Evolutionary conservation across 805 yeast genomes (phyloP).

Genomic region (Hanseniaspora singularis): DNA sequence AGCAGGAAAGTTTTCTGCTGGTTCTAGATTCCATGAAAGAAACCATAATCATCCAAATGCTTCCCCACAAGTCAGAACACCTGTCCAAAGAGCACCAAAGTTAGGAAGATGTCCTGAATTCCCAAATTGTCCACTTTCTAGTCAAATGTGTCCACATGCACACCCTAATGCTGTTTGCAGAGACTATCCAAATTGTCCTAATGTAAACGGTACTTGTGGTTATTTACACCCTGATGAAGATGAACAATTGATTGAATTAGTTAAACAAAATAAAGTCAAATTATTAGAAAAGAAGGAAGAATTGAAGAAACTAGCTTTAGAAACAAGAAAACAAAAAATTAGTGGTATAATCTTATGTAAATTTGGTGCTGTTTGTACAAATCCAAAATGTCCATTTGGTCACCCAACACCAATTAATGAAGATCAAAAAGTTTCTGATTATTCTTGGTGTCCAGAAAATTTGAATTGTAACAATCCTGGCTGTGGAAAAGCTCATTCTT

Average conservation of each 20-base stretch:
- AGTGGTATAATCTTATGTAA: slow-evolving; percentile 56
- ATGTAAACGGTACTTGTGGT: slow-evolving; percentile 70
- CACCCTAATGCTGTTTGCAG: slow-evolving; percentile 73
- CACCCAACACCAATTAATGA: slow-evolving; percentile 84
- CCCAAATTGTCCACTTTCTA: slow-evolving; percentile 52
- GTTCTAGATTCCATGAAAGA: slow-evolving; percentile 22
- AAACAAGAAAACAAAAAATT: slow-evolving; percentile 29
- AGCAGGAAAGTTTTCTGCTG: slow-evolving; percentile 20
- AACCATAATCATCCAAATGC: slow-evolving; percentile 25
- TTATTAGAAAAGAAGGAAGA: slow-evolving; percentile 35
- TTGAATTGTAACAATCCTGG: slow-evolving; percentile 46
- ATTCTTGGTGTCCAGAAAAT: slow-evolving; percentile 69
- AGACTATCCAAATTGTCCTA: slow-evolving; percentile 66
- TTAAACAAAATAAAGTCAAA: slow-evolving; percentile 49
- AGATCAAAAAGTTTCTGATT: slow-evolving; percentile 52
- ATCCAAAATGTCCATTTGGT: slow-evolving; percentile 73
- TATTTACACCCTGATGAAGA: slow-evolving; percentile 80
- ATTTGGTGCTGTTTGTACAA: slow-evolving; percentile 63
- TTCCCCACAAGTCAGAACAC: slow-evolving; percentile 16
- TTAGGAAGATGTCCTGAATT: slow-evolving; percentile 57
- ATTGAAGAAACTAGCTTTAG: slow-evolving; percentile 27
- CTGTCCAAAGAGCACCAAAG: slow-evolving; percentile 22
- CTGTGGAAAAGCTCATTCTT: slow-evolving; percentile 74
- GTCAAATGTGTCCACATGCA: slow-evolving; percentile 53
- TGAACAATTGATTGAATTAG: slow-evolving; percentile 53